Evolutionary conservation across 371 early-diverging fungal species (phyloP).

Genomic region (Rhizomucor pusillus): DNA sequence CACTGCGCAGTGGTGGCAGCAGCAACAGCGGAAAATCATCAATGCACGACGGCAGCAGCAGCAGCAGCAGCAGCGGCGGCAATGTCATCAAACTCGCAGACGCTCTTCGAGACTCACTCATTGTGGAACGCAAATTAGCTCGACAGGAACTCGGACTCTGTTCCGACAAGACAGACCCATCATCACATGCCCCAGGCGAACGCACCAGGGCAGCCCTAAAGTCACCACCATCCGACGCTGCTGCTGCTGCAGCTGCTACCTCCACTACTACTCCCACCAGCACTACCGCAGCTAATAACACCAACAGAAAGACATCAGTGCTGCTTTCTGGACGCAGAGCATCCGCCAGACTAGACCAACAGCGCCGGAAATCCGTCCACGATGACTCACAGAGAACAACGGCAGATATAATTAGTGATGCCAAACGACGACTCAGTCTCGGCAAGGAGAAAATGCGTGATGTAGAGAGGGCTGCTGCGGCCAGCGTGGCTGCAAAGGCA

Average conservation of each 20-base stretch:
- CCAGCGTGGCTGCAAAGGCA: neutral
- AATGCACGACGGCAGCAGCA: neutral
- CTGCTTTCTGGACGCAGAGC: neutral
- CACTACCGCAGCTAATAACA: no score
- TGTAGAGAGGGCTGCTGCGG: conserved; percentile 12
- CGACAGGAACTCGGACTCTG: conserved; percentile 25
- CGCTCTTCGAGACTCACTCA: conserved; percentile 32
- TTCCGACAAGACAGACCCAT: conserved; percentile 15
- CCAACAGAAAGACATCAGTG: conserved; percentile 1
- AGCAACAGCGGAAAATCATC: neutral
- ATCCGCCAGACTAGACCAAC: neutral
- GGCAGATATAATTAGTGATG: conserved; percentile 11
- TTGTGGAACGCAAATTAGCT: conserved; percentile 27
- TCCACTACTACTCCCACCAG: no score
- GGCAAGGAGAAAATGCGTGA: conserved; percentile 31
- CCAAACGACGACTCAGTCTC: conserved; percentile 26
- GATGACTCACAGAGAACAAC: conserved; percentile 4
- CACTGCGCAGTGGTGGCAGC: neutral
- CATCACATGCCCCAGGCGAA: conserved; percentile 7
- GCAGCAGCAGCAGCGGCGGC: neutral
- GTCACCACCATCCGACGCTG: conserved; percentile 9
- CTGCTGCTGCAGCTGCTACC: conserved; percentile 5
- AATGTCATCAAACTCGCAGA: conserved; percentile 27
- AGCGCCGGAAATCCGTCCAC: conserved; percentile 1
- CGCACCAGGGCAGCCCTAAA: conserved; percentile 7